A percentile compares a stretch with the other conserved stretches of the same genome.
phyloP scores from a whole-genome alignment of 371 early-diverging fungal genomes.

The Circinella minor region DNA sequence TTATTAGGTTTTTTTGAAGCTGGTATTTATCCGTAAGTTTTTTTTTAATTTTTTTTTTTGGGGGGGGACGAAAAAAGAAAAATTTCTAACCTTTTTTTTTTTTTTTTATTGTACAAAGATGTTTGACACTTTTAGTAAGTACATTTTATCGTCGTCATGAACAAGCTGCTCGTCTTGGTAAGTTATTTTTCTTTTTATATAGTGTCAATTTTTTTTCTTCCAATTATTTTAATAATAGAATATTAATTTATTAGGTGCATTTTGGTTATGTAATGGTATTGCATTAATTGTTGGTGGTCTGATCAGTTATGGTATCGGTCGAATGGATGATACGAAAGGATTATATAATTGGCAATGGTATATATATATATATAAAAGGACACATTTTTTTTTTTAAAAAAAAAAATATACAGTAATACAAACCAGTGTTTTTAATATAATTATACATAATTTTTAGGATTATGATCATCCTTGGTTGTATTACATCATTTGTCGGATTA shows the following conservation, averaged over 20 bases:
- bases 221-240: no score
- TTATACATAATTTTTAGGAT: conserved; percentile 27
- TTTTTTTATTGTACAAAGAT: conserved; percentile 29
- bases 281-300: conserved; percentile 65
- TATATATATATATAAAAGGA: no score
- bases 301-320: conserved; percentile 61
- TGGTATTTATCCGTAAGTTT: conserved; percentile 26
- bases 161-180: conserved; percentile 34
- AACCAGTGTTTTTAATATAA: not conserved
- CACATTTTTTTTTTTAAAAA: no score
- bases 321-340: conserved; percentile 43
- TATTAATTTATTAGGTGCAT: conserved; percentile 24
- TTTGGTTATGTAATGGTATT: conserved; percentile 51
- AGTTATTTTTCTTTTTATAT: no score
- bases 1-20: conserved; percentile 38
- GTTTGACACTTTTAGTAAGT: conserved; percentile 26
- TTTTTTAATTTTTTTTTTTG: not conserved
- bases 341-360: conserved; percentile 67
- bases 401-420: no score
- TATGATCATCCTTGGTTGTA: conserved; percentile 42
- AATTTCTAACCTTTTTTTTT: conserved; percentile 10
- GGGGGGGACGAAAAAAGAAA: not conserved
- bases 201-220: not conserved
- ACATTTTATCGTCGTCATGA: conserved; percentile 34
- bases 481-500: conserved; percentile 28